Evolutionary conservation across 2,329 filamentous ascomycete species (phyloP).

Genomic region (Pseudogymnoascus sp.): DNA sequence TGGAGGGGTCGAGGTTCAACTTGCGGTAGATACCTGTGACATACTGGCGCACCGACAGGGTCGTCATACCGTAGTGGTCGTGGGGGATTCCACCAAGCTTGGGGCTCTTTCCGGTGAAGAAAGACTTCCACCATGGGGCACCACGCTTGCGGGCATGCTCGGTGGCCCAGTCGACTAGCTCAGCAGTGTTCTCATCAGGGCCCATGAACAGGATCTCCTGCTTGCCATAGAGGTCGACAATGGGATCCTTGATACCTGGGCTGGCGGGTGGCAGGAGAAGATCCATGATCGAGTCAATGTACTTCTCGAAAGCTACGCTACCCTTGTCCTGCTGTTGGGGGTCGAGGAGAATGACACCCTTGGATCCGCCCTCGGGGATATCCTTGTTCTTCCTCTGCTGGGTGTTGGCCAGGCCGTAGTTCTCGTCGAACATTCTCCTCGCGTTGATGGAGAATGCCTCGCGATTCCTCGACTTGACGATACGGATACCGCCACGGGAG

Average conservation of each 20-base stretch:
- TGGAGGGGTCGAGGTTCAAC: conserved; percentile 75
- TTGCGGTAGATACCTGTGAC: conserved; percentile 96
- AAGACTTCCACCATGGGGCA: conserved; percentile 99
- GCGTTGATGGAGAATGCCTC: conserved; percentile 96
- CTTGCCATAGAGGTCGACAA: conserved; percentile 91
- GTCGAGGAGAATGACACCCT: conserved; percentile 93
- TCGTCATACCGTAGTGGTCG: conserved; percentile 96
- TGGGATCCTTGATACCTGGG: conserved; percentile 97
- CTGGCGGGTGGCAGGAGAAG: conserved; percentile 81
- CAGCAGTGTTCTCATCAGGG: conserved; percentile 96
- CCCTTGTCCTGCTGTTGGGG: conserved; percentile 90
- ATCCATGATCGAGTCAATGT: conserved; percentile 97
- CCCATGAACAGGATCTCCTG: conserved; percentile 98
- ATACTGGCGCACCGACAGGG: conserved; percentile 89
- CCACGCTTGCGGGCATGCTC: conserved; percentile 80
- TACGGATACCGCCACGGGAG: conserved; percentile 91
- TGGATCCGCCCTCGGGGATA: conserved; percentile 95
- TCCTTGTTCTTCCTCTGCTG: conserved; percentile 99
- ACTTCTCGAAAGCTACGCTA: conserved; percentile 93
- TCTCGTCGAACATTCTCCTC: conserved; percentile 93
- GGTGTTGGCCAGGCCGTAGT: conserved; percentile 95
- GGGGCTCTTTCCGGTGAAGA: conserved; percentile 98
- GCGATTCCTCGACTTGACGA: conserved; percentile 94
- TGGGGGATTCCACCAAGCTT: conserved; percentile 95
- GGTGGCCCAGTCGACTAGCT: conserved; percentile 97